Evolutionary conservation across 1,284 basidiomycete species (phyloP).

Genomic region (Ustilago bromivora): DNA sequence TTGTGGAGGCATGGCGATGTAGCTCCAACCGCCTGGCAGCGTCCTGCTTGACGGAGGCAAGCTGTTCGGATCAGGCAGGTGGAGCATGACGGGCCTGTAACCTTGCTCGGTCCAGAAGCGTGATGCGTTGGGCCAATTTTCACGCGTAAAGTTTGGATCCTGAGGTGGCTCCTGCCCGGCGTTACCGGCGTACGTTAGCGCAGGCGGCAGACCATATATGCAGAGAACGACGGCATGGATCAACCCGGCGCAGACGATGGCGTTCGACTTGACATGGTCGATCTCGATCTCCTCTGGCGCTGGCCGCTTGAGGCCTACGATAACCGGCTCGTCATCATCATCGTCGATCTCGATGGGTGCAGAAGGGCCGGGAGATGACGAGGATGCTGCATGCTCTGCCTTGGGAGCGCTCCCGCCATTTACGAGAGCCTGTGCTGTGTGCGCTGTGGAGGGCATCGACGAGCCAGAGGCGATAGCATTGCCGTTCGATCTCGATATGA

Average conservation of each 20-base stretch:
- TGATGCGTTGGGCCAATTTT: conserved; percentile 42
- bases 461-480: not conserved
- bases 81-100: conserved; percentile 58
- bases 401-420: not conserved
- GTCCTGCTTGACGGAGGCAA: conserved; percentile 11
- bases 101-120: conserved; percentile 60
- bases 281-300: conserved; percentile 36
- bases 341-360: conserved; percentile 35
- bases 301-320: conserved; percentile 44
- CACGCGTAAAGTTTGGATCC: conserved; percentile 42
- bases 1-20: conserved; percentile 10
- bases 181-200: conserved; percentile 34
- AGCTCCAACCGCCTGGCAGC: conserved; percentile 35
- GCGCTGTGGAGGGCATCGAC: not conserved
- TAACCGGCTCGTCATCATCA: conserved; percentile 58
- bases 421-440: not conserved
- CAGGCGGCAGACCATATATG: conserved; percentile 59
- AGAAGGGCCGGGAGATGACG: conserved; percentile 1
- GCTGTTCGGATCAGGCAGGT: conserved; percentile 25
- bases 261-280: conserved; percentile 46
- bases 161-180: conserved; percentile 31
- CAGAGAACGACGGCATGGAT: conserved; percentile 60
- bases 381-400: not conserved
- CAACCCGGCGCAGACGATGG: conserved; percentile 63
- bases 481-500: conserved; percentile 3